Evolutionary conservation across 2,329 filamentous ascomycete species (phyloP).

Genomic region (Ophioceras dolichostomum): DNA sequence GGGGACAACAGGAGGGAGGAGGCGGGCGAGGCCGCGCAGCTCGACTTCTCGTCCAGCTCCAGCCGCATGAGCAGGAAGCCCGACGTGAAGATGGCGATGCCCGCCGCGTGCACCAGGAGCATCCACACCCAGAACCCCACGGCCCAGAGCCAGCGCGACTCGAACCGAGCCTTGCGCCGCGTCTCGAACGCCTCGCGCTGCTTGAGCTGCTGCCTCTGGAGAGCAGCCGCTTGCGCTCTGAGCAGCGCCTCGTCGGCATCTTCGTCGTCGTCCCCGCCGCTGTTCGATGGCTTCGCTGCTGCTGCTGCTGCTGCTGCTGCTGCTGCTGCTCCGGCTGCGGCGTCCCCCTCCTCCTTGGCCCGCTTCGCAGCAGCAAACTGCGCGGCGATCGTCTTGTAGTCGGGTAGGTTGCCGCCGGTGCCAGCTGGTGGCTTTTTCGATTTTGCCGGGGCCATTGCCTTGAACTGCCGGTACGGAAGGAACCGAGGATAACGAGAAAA

Average conservation of each 20-base stretch:
- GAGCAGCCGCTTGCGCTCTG: constrained; percentile 18
- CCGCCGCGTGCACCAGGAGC: constrained; percentile 62
- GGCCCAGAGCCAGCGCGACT: constrained; percentile 43
- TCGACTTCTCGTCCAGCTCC: constrained; percentile 65
- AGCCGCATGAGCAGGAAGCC: constrained; percentile 86
- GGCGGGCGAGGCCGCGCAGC: constrained; percentile 53
- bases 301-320: too few relatives aligned
- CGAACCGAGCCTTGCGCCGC: constrained; percentile 34
- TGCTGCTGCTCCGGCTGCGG: constrained; percentile 3
- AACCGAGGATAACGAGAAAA: too few relatives aligned
- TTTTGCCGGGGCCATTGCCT: constrained; percentile 10
- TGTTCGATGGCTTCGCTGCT: too few relatives aligned
- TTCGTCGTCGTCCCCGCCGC: neutral
- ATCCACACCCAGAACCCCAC: constrained; percentile 59
- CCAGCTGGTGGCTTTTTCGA: constrained; percentile 8
- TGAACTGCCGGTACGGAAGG: too few relatives aligned
- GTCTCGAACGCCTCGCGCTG: constrained; percentile 34
- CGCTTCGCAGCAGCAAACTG: constrained; percentile 42
- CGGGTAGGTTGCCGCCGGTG: constrained; percentile 15
- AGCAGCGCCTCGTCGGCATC: constrained; percentile 2
- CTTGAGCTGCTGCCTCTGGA: constrained; percentile 31
- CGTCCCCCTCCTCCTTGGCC: constrained; percentile 27
- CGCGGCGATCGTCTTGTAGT: constrained; percentile 40
- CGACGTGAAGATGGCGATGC: constrained; percentile 85
- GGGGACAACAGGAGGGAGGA: neutral